Percentiles rank a stretch among this genome's conserved stretches.
phyloP scores from a whole-genome alignment of 805 yeast genomes.

The Lipomyces starkeyi region DNA sequence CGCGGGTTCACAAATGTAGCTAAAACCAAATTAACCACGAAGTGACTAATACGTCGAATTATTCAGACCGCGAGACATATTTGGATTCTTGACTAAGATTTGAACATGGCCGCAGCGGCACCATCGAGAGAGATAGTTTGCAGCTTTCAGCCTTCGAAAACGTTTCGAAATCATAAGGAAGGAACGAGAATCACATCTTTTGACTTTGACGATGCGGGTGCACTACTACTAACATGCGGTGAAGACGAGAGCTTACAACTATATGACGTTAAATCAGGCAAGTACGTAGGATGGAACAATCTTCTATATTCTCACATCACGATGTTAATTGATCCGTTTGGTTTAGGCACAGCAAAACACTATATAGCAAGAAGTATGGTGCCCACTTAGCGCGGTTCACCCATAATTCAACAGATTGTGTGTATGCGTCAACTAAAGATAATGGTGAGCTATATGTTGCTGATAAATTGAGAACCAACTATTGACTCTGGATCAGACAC shows the following conservation, averaged over 20 bases:
- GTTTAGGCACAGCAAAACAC: constrained; percentile 55
- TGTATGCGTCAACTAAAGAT: constrained; percentile 82
- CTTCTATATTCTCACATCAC: background rate
- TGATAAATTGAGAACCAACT: background rate
- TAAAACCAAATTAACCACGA: background rate
- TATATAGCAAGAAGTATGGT: constrained; percentile 89
- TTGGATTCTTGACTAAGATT: background rate
- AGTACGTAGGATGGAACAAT: constrained; percentile 48
- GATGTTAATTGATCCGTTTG: background rate
- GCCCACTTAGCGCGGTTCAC: constrained; percentile 86
- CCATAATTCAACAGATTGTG: constrained; percentile 70
- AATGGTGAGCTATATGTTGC: constrained; percentile 56
- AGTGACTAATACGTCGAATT: background rate
- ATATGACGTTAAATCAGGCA: constrained; percentile 75
- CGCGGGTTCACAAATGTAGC: background rate
- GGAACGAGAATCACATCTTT: constrained; percentile 47
- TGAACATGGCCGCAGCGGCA: constrained; percentile 20
- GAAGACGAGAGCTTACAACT: constrained; percentile 83
- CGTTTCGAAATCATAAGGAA: constrained; percentile 53
- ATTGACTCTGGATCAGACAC: constrained; percentile 40
- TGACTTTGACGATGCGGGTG: constrained; percentile 85
- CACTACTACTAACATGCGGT: constrained; percentile 73
- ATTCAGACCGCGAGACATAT: background rate
- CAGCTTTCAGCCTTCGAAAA: constrained; percentile 53
- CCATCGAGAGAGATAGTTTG: constrained; percentile 33